These are phyloP conservation scores for Lactuca sativa DNA, from an alignment of 129 eudicot species.

Conservation along the genomic window DNA sequence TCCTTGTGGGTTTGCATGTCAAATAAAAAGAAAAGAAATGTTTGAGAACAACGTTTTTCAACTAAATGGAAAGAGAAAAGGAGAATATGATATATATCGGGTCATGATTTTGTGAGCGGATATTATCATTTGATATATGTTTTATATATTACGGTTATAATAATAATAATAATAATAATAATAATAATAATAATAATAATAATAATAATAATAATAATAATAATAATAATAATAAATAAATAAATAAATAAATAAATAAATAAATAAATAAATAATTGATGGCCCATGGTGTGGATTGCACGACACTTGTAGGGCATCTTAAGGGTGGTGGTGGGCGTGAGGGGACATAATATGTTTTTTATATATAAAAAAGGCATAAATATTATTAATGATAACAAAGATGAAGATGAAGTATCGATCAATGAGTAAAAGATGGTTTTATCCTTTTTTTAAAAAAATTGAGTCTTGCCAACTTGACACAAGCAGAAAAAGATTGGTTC, in stretches of 20 bases:
- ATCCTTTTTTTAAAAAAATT: conserved; percentile 7
- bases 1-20: conserved; percentile 15
- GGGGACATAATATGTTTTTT: conserved; percentile 1
- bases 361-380: neutral
- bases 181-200: neutral
- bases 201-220: too few relatives aligned
- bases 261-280: neutral
- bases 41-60: conserved; percentile 14
- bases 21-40: conserved; percentile 11
- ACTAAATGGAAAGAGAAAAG: neutral
- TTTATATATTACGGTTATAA: neutral
- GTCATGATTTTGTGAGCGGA: neutral
- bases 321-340: neutral
- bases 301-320: conserved; percentile 4
- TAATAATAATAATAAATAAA: too few relatives aligned
- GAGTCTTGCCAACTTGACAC: conserved; percentile 9
- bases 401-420: conserved; percentile 2
- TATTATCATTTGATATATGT: neutral
- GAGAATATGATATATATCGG: neutral
- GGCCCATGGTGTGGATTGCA: neutral
- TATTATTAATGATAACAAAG: neutral
- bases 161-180: too few relatives aligned
- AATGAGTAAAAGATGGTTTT: conserved; percentile 1
- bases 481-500: conserved; percentile 23
- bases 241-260: too few relatives aligned